A percentile compares a stretch with the other conserved stretches of the same genome.
These are phyloP conservation scores for Tolypocladium endophyticum DNA, from an alignment of 2,329 filamentous ascomycete species.

Conservation along the genomic window DNA sequence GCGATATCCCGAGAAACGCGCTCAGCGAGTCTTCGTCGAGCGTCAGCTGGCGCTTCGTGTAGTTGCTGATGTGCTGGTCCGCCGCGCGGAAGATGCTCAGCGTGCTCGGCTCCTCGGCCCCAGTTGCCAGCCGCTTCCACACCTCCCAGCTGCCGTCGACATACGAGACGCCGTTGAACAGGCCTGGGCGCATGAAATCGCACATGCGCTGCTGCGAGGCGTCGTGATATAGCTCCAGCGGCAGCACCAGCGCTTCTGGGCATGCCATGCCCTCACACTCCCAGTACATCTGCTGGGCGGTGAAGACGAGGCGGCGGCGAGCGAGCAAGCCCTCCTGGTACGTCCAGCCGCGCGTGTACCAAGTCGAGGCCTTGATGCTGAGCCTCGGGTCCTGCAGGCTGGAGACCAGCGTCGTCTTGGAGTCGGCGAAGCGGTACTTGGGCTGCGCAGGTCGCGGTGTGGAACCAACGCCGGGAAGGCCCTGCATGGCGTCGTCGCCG, in stretches of 20 bases:
- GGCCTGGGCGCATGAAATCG: conserved; percentile 22
- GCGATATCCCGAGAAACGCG: conserved; percentile 20
- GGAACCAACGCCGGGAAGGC: conserved; percentile 22
- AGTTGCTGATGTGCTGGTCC: conserved; percentile 21
- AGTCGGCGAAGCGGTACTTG: conserved; percentile 20
- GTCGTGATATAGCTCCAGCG: conserved; percentile 20
- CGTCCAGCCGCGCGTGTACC: conserved; percentile 27
- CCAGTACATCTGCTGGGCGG: conserved; percentile 27
- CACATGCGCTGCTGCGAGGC: conserved; percentile 21
- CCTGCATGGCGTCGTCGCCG: conserved; percentile 19
- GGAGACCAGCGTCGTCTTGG: conserved; percentile 19
- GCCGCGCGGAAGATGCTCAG: conserved; percentile 23
- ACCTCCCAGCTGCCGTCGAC: conserved; percentile 24
- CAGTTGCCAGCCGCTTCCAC: conserved; percentile 20
- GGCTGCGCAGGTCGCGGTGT: conserved; percentile 16
- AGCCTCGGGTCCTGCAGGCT: conserved; percentile 19
- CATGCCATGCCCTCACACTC: conserved; percentile 27
- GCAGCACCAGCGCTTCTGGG: conserved; percentile 21
- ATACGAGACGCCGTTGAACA: conserved; percentile 23
- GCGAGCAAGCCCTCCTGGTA: conserved; percentile 27
- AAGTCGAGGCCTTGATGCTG: conserved; percentile 18
- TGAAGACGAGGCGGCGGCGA: conserved; percentile 25
- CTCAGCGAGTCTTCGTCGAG: conserved; percentile 22
- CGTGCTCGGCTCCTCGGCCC: conserved; percentile 18
- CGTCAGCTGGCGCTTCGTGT: conserved; percentile 16